Percentiles rank a stretch among this genome's conserved stretches.
phyloP scores from a whole-genome alignment of 805 yeast species.

The Brettanomyces custersianus region DNA sequence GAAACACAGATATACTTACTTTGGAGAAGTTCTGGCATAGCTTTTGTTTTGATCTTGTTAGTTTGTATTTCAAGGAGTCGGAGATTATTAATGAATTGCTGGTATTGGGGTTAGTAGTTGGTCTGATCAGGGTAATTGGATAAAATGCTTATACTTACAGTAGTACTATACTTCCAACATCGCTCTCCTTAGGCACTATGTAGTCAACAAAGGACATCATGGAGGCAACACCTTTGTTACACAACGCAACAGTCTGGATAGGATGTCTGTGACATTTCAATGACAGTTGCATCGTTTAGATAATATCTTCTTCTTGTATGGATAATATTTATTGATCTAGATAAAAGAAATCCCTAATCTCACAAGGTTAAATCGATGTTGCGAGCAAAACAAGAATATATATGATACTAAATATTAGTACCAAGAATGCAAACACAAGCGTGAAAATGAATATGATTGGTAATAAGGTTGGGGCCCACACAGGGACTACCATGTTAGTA shows the following conservation, averaged over 20 bases:
- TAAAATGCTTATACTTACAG: constrained; percentile 13
- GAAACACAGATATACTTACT: too few relatives aligned
- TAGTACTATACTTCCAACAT: constrained; percentile 14
- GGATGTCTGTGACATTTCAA: not conserved
- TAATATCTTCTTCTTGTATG: too few relatives aligned
- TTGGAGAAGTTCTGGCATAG: too few relatives aligned
- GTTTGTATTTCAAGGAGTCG: too few relatives aligned
- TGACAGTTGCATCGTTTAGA: too few relatives aligned
- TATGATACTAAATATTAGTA: not conserved
- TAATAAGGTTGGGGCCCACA: constrained; percentile 3
- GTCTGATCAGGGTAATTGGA: not conserved
- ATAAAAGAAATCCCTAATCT: too few relatives aligned
- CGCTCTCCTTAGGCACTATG: constrained; percentile 16
- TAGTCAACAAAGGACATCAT: constrained; percentile 13
- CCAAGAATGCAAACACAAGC: not conserved
- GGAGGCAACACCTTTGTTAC: constrained; percentile 11
- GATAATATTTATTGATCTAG: too few relatives aligned
- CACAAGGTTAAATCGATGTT: not conserved
- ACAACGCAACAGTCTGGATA: constrained; percentile 7
- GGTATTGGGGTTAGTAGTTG: not conserved
- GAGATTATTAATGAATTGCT: not conserved
- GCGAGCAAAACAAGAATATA: not conserved
- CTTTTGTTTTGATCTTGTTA: too few relatives aligned
- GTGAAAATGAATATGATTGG: constrained; percentile 2
- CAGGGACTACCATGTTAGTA: constrained; percentile 2